These are phyloP conservation scores for Turnera subulata DNA, from an alignment of 345 rosid species.

Conservation along the genomic window DNA sequence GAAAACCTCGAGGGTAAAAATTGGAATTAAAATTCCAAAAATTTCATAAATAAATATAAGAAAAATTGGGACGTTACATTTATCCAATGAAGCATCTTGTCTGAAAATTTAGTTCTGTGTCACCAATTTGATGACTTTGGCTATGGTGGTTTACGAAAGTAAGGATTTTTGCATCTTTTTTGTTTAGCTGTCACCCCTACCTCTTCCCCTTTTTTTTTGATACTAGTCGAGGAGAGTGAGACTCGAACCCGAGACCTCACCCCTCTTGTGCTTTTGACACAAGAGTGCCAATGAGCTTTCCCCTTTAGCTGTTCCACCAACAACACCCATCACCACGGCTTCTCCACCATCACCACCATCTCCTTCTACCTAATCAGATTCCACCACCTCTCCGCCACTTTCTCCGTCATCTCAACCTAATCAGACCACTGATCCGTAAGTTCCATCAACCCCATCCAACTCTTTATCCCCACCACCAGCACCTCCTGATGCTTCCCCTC, in stretches of 20 bases:
- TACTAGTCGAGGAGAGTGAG: too few species aligned
- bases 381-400: slow-evolving; percentile 8
- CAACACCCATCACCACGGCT: slow-evolving; percentile 10
- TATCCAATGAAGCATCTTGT: not conserved
- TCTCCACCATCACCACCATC: slow-evolving; percentile 33
- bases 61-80: too few species aligned
- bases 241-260: too few species aligned
- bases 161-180: slow-evolving; percentile 21
- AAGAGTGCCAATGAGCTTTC: too few species aligned
- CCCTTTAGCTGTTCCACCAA: slow-evolving; percentile 31
- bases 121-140: slow-evolving; percentile 5
- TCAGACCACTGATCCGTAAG: slow-evolving; percentile 33
- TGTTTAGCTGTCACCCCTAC: slow-evolving; percentile 27
- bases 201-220: too few species aligned
- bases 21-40: too few species aligned
- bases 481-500: slow-evolving; percentile 30
- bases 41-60: too few species aligned
- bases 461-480: slow-evolving; percentile 38
- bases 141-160: slow-evolving; percentile 15
- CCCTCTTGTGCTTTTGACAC: too few species aligned
- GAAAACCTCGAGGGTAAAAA: too few species aligned
- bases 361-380: slow-evolving; percentile 9
- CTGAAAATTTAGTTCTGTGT: not conserved
- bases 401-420: slow-evolving; percentile 31
- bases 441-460: slow-evolving; percentile 31